phyloP scores from a whole-genome alignment of 2,329 filamentous ascomycete species.

The Clonostachys chloroleuca region DNA sequence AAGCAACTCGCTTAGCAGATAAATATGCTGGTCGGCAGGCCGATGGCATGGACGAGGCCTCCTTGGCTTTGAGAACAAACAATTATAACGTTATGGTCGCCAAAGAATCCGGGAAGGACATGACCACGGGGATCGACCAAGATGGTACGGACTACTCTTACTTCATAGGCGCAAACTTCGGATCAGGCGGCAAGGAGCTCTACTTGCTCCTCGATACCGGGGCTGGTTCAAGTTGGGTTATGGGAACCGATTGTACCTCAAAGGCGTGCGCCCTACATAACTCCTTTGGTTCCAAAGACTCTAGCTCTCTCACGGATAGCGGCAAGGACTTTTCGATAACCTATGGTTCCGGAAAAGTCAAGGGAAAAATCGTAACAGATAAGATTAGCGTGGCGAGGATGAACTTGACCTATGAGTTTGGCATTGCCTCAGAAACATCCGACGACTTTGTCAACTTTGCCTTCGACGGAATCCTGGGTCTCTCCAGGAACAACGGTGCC shows the following conservation, averaged over 20 bases:
- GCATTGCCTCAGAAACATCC: conserved; percentile 67
- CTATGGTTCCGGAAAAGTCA: conserved; percentile 75
- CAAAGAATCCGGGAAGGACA: conserved; percentile 32
- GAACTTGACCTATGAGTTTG: conserved; percentile 62
- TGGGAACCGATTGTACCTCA: conserved; percentile 64
- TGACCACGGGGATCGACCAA: conserved; percentile 54
- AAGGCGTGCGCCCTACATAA: conserved; percentile 66
- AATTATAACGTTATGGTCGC: conserved; percentile 42
- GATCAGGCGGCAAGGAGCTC: conserved; percentile 47
- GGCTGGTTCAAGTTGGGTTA: conserved; percentile 77
- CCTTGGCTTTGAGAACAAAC: conserved; percentile 33
- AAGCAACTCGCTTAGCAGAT: conserved; percentile 27
- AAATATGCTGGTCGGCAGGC: conserved; percentile 25
- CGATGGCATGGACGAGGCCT: conserved; percentile 5
- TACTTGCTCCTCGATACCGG: conserved; percentile 65
- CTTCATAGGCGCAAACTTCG: conserved; percentile 53
- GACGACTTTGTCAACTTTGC: conserved; percentile 73
- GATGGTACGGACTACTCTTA: conserved; percentile 65
- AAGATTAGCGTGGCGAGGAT: conserved; percentile 63
- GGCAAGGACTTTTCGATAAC: conserved; percentile 56
- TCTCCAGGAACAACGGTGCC: conserved; percentile 58
- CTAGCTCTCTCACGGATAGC: conserved; percentile 53
- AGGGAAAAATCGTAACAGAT: conserved; percentile 63
- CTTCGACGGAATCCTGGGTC: conserved; percentile 82
- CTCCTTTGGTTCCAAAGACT: conserved; percentile 63